Evolutionary conservation across 306 rosid genomes (phyloP).

Genomic region (Cucurbita moschata): DNA sequence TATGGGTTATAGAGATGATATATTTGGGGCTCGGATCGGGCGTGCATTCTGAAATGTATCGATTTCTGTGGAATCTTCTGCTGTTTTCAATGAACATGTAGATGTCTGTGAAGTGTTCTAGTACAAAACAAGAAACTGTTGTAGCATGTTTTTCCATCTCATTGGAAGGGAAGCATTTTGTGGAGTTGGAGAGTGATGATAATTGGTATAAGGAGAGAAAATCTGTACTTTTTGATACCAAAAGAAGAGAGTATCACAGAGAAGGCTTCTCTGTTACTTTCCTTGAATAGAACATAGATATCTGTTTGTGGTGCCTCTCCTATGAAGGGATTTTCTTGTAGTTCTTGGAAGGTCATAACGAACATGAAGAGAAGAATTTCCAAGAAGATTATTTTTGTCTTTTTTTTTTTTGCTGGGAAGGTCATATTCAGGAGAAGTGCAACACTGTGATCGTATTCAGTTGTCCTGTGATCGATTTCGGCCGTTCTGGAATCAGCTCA

Average conservation of each 20-base stretch:
- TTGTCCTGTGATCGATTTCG: neutral
- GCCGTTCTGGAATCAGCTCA: no score
- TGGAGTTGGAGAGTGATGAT: neutral
- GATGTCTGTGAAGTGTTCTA: neutral
- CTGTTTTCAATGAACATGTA: neutral
- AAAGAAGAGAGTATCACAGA: neutral
- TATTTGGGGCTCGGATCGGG: neutral
- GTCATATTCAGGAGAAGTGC: neutral
- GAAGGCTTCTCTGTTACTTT: neutral
- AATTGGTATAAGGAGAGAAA: neutral
- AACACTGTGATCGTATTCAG: neutral
- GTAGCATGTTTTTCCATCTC: neutral
- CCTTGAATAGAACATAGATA: neutral
- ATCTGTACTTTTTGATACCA: neutral
- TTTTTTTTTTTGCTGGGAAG: neutral
- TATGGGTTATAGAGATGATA: neutral
- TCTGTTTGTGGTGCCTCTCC: neutral
- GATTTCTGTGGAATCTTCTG: neutral
- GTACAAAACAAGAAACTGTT: neutral
- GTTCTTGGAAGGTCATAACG: neutral
- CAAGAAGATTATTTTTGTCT: no score
- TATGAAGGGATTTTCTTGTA: neutral
- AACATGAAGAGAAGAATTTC: no score
- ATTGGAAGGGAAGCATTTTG: neutral
- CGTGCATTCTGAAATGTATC: neutral